Percentiles rank a stretch among this genome's conserved stretches.
phyloP scores from a whole-genome alignment of 108 stramenopile genomes.

The Fragilaria crotonensis region DNA sequence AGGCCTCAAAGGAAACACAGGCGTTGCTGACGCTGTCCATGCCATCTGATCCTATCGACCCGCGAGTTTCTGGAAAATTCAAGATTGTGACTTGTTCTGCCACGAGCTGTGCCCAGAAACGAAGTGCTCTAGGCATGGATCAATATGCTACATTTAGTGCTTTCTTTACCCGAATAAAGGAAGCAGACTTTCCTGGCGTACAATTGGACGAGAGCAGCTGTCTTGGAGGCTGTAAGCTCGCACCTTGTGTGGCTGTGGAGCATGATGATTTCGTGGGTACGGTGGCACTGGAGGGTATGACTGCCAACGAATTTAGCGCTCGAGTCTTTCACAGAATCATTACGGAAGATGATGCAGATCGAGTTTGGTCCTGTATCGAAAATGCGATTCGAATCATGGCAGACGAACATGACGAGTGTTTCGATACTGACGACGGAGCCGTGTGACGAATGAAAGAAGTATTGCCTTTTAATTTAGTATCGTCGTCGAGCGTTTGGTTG shows the following conservation, averaged over 20 bases:
- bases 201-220: conserved; percentile 64
- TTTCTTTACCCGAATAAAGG: conserved; percentile 32
- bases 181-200: conserved; percentile 20
- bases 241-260: conserved; percentile 68
- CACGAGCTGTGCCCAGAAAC: conserved; percentile 45
- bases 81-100: conserved; percentile 65
- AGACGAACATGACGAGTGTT: conserved; percentile 25
- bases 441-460: background rate
- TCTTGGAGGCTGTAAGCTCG: conserved; percentile 65
- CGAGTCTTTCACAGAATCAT: conserved; percentile 53
- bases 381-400: conserved; percentile 50
- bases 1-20: too few species aligned
- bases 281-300: conserved; percentile 75
- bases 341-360: conserved; percentile 51
- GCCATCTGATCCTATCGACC: too few species aligned
- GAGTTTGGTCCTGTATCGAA: conserved; percentile 60
- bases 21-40: too few species aligned
- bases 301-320: conserved; percentile 42
- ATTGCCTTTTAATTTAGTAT: conserved; percentile 1
- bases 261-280: conserved; percentile 73
- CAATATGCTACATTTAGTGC: conserved; percentile 51
- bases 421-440: background rate
- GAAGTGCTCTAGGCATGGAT: conserved; percentile 49
- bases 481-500: background rate
- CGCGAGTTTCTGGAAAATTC: too few species aligned